Evolutionary conservation across 2,329 filamentous ascomycete species (phyloP), one percentile per base, ranked within the genome.

Genomic region (Fusarium tupiense): DNA sequence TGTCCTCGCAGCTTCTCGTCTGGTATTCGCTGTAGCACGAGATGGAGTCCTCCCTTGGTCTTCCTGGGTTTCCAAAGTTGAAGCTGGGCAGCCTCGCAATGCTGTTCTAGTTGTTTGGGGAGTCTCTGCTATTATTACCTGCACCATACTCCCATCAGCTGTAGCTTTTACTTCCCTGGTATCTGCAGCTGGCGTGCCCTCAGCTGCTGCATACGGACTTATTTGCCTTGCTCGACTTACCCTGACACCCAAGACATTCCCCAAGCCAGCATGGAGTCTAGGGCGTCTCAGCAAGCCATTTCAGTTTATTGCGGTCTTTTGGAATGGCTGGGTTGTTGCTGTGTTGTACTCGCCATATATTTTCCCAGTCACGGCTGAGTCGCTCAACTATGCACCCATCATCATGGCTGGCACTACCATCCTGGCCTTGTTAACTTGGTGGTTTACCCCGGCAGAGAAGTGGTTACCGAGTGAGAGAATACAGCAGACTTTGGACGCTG

Each of bases 251-350:
- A 64, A 64, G 20, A 64, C 31, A 13, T 64, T 64, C 24, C 61
- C 61, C 20, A 64, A 64, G 9, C 61, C 61, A 22, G 61, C 61
- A 12, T 64, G 61, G 61, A 64, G 61, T 5, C 8, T 64, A 3
- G 61, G 61, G 6, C 7, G 8, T 8, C 37, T 49, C 7, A 64
- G 61, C 12, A 64, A 61, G 2, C 61, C 61, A 2, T 64, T 64
- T 9, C 61, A 64, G 6, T 2, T 64, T 3, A 64, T 64, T 26
- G 44, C 61, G 1, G 54, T 64, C 0, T 64, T 64, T 29, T 64
- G 61, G 61, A 64, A 64, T 24, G 61, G 54, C 1, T 64, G 61
- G 61, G 61, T 61, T 0, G 61, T 64, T 0, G 61, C 61, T 16
- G 54, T 64, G 0, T 8, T 64, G 13, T 64, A 50, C 35, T 64